Evolutionary conservation across 2,329 filamentous ascomycete genomes (phyloP), one percentile per base, ranked within the genome.

Genomic region (Didymella pinodella): DNA sequence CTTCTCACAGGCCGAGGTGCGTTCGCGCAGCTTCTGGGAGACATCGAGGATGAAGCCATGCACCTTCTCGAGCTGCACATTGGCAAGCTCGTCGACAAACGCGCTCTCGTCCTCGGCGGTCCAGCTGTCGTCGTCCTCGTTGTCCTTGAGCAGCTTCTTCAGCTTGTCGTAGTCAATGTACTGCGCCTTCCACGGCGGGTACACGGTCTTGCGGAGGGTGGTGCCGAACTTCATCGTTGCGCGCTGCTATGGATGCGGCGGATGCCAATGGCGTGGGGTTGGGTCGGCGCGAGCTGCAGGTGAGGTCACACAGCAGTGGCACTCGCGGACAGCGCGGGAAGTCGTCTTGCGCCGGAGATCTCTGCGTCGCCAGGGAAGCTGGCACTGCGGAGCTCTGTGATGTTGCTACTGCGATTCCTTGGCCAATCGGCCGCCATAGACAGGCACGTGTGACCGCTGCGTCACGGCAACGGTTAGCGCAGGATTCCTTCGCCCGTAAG

Each of bases 81-180:
- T 97, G 78, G 97, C 89, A 66, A 98, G 86, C 82, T 98, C 94
- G 75, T 97, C 92, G 74, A 94, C 95, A 79, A 99, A 99, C 34
- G 86, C 86, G 74, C 90, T 91, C 83, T 98, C 95, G 76, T 99
- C 95, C 46, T 93, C 88, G 71, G 96, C 93, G 26, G 93, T 97
- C 95, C 95, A 99, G 40, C 78, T 71, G 59, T 86, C 83, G 22
- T 90, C 88, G 50, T 81, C 84, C 59, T 77, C 78, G 56, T 70
- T 72, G 77, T 98, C 95, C 64, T 92, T 90, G 61, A 99, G 82
- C 59, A 99, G 85, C 72, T 85, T 84, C 84, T 98, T 98, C 66
- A 99, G 88, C 84, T 94, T 97, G 70, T 86, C 82, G 79, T 99
- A 99, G 82, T 98, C 93, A 75, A 99, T 92, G 82, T 99, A 98